These are phyloP conservation scores for Pichia pseudocactophila DNA, from an alignment of 805 yeast genomes.

Conservation along the genomic window DNA sequence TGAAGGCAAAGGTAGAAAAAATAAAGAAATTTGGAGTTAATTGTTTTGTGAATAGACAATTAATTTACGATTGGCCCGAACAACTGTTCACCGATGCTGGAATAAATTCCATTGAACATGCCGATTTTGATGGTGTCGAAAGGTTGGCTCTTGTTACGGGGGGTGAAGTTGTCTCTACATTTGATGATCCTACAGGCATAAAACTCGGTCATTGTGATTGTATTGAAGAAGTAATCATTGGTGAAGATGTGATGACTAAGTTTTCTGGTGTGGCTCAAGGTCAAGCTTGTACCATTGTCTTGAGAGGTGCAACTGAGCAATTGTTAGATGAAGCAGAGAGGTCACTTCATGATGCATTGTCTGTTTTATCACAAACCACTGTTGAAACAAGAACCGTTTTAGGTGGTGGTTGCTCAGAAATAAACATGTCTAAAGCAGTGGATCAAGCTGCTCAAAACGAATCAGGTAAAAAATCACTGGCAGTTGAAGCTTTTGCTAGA, in stretches of 20 bases:
- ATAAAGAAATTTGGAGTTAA: conserved; percentile 75
- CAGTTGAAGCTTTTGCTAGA: conserved; percentile 88
- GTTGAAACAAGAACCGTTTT: conserved; percentile 83
- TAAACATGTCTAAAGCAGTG: conserved; percentile 95
- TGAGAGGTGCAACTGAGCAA: conserved; percentile 98
- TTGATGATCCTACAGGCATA: conserved; percentile 83
- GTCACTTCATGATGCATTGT: conserved; percentile 92
- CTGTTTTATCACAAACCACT: conserved; percentile 92
- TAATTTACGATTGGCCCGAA: conserved; percentile 97
- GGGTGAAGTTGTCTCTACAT: conserved; percentile 95
- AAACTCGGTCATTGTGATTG: conserved; percentile 80
- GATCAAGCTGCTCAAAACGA: conserved; percentile 87
- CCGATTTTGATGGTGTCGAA: conserved; percentile 97
- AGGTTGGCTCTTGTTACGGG: conserved; percentile 94
- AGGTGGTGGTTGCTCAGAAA: conserved; percentile 90
- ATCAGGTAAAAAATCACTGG: conserved; percentile 87
- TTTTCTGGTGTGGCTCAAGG: conserved; percentile 95
- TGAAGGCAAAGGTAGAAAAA: conserved; percentile 82
- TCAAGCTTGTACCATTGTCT: conserved; percentile 90
- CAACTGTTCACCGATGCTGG: conserved; percentile 82
- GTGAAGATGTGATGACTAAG: conserved; percentile 83
- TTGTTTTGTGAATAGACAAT: conserved; percentile 90
- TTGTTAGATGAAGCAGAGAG: conserved; percentile 97
- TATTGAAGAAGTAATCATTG: conserved; percentile 88
- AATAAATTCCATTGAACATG: conserved; percentile 92